Percentiles rank a stretch among this genome's conserved stretches.
Conservation (phyloP, 192 early-diverging fungal species). For the Chytriomyces confervae region DNA sequence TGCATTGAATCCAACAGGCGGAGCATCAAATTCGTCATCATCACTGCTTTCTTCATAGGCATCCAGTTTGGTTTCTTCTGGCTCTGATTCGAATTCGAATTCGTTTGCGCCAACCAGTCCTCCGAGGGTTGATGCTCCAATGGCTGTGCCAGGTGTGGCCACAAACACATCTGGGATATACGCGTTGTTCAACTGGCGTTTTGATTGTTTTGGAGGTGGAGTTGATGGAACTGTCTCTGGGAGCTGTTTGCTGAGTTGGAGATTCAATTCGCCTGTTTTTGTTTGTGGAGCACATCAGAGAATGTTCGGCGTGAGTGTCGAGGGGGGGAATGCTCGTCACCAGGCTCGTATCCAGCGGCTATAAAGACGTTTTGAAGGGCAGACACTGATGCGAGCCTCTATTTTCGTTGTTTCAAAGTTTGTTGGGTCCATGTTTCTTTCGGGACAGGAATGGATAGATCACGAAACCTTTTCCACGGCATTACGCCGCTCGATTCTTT, state of each 20-base stretch:
- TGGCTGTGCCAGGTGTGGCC: no score
- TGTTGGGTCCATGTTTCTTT: no score
- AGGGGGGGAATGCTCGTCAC: not conserved
- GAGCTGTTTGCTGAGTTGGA: not conserved
- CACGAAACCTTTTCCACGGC: no score
- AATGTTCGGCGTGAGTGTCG: not conserved
- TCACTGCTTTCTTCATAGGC: not conserved
- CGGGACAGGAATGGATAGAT: no score
- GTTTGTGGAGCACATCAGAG: not conserved
- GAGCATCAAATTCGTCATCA: not conserved
- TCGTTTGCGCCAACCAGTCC: slow-evolving; percentile 27
- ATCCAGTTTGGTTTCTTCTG: not conserved
- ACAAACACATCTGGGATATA: not conserved
- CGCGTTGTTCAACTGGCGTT: not conserved
- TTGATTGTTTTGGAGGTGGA: not conserved
- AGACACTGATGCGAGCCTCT: not conserved
- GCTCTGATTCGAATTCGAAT: not conserved
- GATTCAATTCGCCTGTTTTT: not conserved
- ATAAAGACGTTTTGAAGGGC: not conserved
- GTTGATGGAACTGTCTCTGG: not conserved
- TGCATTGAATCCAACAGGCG: not conserved
- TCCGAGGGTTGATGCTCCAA: not conserved
- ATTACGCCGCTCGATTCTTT: not conserved
- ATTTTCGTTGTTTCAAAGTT: not conserved
- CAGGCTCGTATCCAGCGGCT: not conserved